These are phyloP conservation scores for Henckelia pumila DNA, from an alignment of 257 asterid species.

Conservation along the genomic window DNA sequence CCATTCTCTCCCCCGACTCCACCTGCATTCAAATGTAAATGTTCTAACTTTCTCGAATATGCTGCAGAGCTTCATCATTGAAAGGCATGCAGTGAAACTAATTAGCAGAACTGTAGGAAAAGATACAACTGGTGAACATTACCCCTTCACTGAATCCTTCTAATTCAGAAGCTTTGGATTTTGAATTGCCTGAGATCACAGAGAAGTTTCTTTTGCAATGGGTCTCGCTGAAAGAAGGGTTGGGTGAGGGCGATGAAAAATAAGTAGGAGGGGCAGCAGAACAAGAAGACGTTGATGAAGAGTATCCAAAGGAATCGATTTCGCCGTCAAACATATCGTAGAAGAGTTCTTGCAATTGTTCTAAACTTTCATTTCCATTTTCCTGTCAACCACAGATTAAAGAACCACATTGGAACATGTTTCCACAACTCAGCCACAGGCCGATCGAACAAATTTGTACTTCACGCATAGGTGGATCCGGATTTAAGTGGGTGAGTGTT, in stretches of 20 bases:
- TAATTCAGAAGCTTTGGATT: slow-evolving; percentile 17
- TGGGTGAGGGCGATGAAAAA: slow-evolving; percentile 42
- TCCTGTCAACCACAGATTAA: slow-evolving; percentile 44
- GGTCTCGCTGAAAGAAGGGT: slow-evolving; percentile 26
- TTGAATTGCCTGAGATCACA: slow-evolving; percentile 18
- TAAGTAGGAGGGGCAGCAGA: slow-evolving; percentile 34
- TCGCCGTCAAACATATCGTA: slow-evolving; percentile 58
- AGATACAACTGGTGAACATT: not conserved
- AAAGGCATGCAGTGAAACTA: not conserved
- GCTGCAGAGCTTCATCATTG: not conserved
- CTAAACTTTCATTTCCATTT: slow-evolving; percentile 51
- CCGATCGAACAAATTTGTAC: not conserved
- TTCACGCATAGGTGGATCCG: no score
- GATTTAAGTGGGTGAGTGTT: not conserved
- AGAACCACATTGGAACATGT: slow-evolving; percentile 33
- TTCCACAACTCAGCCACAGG: slow-evolving; percentile 24
- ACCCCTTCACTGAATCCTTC: slow-evolving; percentile 64
- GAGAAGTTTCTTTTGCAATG: slow-evolving; percentile 32
- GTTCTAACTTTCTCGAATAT: not conserved
- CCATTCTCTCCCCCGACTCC: slow-evolving; percentile 40
- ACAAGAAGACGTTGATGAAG: slow-evolving; percentile 24
- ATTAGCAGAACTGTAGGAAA: not conserved
- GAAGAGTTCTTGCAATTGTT: slow-evolving; percentile 66
- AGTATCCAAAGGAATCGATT: slow-evolving; percentile 33
- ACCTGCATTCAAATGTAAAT: slow-evolving; percentile 28